Conservation (phyloP, 257 asterid species). For the Penstemon newberryi region DNA sequence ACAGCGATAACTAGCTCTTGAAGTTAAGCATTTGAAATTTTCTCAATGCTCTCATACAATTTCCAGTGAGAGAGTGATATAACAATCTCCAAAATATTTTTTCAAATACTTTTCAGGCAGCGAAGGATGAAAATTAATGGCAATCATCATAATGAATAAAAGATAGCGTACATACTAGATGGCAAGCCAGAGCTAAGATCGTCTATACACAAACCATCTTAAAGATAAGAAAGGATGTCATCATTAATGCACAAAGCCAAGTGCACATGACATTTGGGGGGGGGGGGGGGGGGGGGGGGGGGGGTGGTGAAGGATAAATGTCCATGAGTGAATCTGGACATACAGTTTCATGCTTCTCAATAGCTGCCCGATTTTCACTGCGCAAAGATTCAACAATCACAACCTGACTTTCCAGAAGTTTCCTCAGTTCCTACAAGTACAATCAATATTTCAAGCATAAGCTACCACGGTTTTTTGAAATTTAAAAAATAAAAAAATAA, state of each 20-base stretch:
- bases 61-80: neutral
- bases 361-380: constrained; percentile 58
- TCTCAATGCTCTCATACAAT: neutral
- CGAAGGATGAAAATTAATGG: neutral
- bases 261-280: neutral
- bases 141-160: neutral
- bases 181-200: constrained; percentile 7
- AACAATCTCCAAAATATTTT: neutral
- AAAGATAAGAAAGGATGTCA: constrained; percentile 1
- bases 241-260: neutral
- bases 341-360: constrained; percentile 75
- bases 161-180: constrained; percentile 3
- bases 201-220: neutral
- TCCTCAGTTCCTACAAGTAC: constrained; percentile 78
- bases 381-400: constrained; percentile 61
- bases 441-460: constrained; percentile 18
- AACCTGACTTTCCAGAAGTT: constrained; percentile 79
- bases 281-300: too few species aligned
- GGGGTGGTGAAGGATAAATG: constrained; percentile 15
- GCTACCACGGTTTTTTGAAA: neutral
- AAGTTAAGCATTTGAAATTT: neutral
- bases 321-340: constrained; percentile 33
- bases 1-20: neutral
- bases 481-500: neutral
- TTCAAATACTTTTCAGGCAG: neutral